phyloP scores from a whole-genome alignment of 2,329 filamentous ascomycete genomes.

The Boeremia lycopersici region DNA sequence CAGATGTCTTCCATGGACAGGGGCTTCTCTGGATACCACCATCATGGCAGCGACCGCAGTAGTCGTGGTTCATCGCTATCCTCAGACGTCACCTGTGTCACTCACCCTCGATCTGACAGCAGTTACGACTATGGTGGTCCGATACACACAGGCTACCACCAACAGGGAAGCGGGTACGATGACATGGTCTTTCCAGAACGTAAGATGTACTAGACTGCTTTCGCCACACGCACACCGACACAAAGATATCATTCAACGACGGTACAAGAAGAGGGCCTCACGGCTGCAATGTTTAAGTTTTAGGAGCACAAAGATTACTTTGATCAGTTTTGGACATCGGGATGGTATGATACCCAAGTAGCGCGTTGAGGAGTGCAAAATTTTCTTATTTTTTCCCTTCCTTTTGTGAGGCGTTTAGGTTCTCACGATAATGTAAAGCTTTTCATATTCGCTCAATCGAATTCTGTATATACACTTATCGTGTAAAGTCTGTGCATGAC shows the following conservation, averaged over 20 bases:
- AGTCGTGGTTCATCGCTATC: slow-evolving; percentile 44
- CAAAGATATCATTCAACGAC: neutral
- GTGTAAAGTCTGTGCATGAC: slow-evolving; percentile 15
- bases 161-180: slow-evolving; percentile 35
- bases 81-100: slow-evolving; percentile 32
- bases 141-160: slow-evolving; percentile 33
- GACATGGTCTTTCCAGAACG: slow-evolving; percentile 47
- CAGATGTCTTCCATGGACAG: slow-evolving; percentile 29
- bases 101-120: slow-evolving; percentile 29
- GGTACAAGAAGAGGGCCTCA: slow-evolving; percentile 1
- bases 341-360: slow-evolving; percentile 22
- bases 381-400: slow-evolving; percentile 1
- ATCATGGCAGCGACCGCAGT: slow-evolving; percentile 41
- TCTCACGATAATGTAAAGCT: neutral
- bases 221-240: neutral
- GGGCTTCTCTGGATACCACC: slow-evolving; percentile 31
- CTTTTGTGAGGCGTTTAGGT: slow-evolving; percentile 1
- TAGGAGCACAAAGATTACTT: neutral
- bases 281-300: slow-evolving; percentile 8
- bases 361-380: slow-evolving; percentile 26
- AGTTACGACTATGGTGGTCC: slow-evolving; percentile 41
- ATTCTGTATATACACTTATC: slow-evolving; percentile 3
- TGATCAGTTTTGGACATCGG: slow-evolving; percentile 13
- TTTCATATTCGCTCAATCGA: neutral
- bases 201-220: slow-evolving; percentile 34